These are phyloP conservation scores for Microdochium paspali DNA, from an alignment of 2,329 filamentous ascomycete genomes.

Conservation along the genomic window DNA sequence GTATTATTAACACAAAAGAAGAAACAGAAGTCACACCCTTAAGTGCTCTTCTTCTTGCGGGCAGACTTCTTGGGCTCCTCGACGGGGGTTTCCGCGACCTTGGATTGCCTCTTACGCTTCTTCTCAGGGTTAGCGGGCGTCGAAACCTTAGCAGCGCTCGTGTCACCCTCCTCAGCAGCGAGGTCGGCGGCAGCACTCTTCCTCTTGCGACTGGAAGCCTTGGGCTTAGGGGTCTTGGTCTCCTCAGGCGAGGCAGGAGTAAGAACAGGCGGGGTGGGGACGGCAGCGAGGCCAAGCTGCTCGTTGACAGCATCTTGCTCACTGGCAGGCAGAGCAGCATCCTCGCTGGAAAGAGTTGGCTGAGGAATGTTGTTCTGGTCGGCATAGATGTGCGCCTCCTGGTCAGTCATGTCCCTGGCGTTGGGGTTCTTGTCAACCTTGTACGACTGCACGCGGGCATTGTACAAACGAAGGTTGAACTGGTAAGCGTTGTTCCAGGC, in stretches of 20 bases:
- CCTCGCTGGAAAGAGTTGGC: conserved; percentile 36
- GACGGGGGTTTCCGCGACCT: conserved; percentile 39
- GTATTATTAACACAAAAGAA: conserved; percentile 2
- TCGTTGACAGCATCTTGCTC: conserved; percentile 50
- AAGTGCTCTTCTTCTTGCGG: conserved; percentile 43
- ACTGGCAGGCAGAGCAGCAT: conserved; percentile 27
- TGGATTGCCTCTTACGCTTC: conserved; percentile 53
- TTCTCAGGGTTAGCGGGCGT: conserved; percentile 48
- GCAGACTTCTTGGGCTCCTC: conserved; percentile 52
- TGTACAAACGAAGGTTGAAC: conserved; percentile 58
- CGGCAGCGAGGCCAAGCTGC: conserved; percentile 39
- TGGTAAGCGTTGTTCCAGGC: conserved; percentile 59
- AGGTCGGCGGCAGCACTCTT: conserved; percentile 39
- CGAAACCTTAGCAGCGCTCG: conserved; percentile 23
- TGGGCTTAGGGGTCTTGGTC: conserved; percentile 48
- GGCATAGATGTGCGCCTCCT: conserved; percentile 52
- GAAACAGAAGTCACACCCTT: conserved; percentile 15
- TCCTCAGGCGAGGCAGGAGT: conserved; percentile 28
- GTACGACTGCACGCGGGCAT: conserved; percentile 56
- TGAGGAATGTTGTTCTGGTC: conserved; percentile 46
- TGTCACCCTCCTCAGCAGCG: conserved; percentile 29
- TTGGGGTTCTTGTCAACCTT: conserved; percentile 48
- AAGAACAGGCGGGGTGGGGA: conserved; percentile 12
- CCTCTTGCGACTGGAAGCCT: conserved; percentile 41
- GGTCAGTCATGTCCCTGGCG: conserved; percentile 52